Evolutionary conservation across 306 rosid genomes (phyloP), one percentile per base, ranked within the genome.

Genomic region (Quercus rubra): DNA sequence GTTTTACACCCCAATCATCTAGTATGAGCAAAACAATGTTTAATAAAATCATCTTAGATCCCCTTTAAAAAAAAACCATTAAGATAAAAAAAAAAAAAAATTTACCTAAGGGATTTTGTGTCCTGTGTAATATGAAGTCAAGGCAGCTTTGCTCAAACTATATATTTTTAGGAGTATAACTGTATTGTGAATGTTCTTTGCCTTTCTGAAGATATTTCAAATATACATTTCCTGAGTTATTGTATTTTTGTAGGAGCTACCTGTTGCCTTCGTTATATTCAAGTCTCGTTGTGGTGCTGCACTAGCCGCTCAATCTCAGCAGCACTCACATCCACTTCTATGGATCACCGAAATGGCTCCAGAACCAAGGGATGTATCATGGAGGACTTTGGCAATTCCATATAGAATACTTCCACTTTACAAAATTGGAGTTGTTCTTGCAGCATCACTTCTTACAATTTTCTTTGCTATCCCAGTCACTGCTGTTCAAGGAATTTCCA

Each of bases 401-500:
- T 81, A 70, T 73, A 86, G 92, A 83, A 5, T 80, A 49, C 79
- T 91, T 81, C 93, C 95, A 3, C 91, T 94, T 57, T 76, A 82
- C 84, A 83, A 77, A 82, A 86, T 90, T n/a, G 91, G 90, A 0
- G 90, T 89, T 79, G 28, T 88, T 79, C 76, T 90, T 77, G 90
- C 92, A 52, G 97, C 99, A 55, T 70, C 95, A 2, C 75, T 90
- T 46, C 97, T 94, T 74, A 92, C 97, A 33, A 70, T 92, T 85
- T 94, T 94, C 89, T 94, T 92, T 77, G 90, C 91, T 71, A 81
- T 94, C 70, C 99, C 97, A 14, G 97, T 94, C 81, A 87, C 99
- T 66, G 97, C 94, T 12, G 97, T 91, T 78, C 99, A 94, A 88
- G 99, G 99, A 79, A 89, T 94, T 23, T 97, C 98, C 69, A 94